Conservation (phyloP, 495 filamentous ascomycete genomes). For the Terfezia claveryi region DNA sequence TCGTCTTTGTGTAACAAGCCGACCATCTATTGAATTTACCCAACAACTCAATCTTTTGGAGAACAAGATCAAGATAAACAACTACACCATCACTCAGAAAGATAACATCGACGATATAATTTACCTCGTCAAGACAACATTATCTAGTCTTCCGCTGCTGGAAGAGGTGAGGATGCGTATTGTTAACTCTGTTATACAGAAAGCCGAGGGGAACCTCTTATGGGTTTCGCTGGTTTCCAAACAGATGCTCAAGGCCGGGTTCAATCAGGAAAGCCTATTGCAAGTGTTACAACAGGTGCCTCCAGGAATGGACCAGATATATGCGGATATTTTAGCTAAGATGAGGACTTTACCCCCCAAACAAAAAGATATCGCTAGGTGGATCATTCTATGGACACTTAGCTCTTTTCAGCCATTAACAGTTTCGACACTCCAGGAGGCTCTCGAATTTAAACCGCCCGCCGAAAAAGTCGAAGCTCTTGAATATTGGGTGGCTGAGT, state of each 20-base stretch:
- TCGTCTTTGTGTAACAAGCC: conserved; percentile 7
- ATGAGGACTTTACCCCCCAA: conserved; percentile 8
- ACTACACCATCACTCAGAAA: conserved; percentile 1
- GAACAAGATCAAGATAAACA: not conserved
- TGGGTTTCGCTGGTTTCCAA: conserved; percentile 22
- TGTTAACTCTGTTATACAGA: conserved; percentile 5
- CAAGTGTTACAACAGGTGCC: conserved; percentile 22
- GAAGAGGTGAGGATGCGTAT: conserved; percentile 8
- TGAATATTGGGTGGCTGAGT: conserved; percentile 16
- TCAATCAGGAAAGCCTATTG: conserved; percentile 15
- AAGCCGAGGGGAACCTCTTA: conserved; percentile 15
- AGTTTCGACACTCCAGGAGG: conserved; percentile 17
- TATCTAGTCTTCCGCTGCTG: conserved; percentile 3
- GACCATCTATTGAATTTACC: conserved; percentile 6
- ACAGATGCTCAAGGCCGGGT: conserved; percentile 17
- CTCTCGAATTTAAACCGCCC: conserved; percentile 6
- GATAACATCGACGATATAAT: conserved; percentile 15
- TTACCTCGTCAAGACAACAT: conserved; percentile 5
- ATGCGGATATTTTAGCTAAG: conserved; percentile 20
- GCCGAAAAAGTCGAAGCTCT: conserved; percentile 18
- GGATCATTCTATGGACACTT: conserved; percentile 18
- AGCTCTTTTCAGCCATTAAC: conserved; percentile 18
- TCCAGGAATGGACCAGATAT: conserved; percentile 23
- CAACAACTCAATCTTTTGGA: conserved; percentile 3
- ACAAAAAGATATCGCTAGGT: conserved; percentile 14